phyloP scores from a whole-genome alignment of 805 yeast species.

The Metschnikowia koreensis region DNA sequence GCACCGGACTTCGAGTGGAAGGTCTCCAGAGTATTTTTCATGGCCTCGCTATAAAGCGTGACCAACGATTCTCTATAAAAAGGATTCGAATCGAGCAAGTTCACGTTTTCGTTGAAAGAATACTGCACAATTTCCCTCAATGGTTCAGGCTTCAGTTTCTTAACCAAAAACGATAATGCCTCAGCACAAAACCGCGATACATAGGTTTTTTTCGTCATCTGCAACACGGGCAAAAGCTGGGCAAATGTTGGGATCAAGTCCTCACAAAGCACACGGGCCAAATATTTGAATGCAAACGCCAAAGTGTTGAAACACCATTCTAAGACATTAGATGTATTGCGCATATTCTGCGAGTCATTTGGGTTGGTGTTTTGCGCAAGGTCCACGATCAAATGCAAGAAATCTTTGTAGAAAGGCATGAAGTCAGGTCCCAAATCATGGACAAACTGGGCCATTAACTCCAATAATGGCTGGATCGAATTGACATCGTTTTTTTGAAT shows the following conservation, averaged over 20 bases:
- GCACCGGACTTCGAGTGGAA: constrained; percentile 69
- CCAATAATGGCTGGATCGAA: constrained; percentile 78
- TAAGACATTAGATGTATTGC: constrained; percentile 58
- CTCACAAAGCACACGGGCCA: constrained; percentile 59
- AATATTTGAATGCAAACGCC: constrained; percentile 87
- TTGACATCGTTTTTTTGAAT: constrained; percentile 59
- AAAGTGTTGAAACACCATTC: constrained; percentile 84
- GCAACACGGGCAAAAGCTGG: constrained; percentile 61
- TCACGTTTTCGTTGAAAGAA: constrained; percentile 36
- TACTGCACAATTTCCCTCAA: constrained; percentile 46
- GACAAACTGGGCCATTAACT: constrained; percentile 74
- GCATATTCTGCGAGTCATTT: constrained; percentile 50
- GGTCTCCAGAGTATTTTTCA: constrained; percentile 67
- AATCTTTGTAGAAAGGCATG: constrained; percentile 58
- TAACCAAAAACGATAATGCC: constrained; percentile 77
- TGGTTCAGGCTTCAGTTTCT: constrained; percentile 56
- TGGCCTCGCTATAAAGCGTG: constrained; percentile 66
- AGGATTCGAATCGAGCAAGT: constrained; percentile 33
- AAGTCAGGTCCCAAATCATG: constrained; percentile 94
- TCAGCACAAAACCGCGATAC: constrained; percentile 85
- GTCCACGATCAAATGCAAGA: constrained; percentile 50
- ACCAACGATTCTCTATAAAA: constrained; percentile 59
- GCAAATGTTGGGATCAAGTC: constrained; percentile 71
- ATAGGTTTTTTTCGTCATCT: constrained; percentile 54
- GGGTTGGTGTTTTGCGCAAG: constrained; percentile 41